Conservation (phyloP, 805 yeast species). For the Candida silvicultrix region DNA sequence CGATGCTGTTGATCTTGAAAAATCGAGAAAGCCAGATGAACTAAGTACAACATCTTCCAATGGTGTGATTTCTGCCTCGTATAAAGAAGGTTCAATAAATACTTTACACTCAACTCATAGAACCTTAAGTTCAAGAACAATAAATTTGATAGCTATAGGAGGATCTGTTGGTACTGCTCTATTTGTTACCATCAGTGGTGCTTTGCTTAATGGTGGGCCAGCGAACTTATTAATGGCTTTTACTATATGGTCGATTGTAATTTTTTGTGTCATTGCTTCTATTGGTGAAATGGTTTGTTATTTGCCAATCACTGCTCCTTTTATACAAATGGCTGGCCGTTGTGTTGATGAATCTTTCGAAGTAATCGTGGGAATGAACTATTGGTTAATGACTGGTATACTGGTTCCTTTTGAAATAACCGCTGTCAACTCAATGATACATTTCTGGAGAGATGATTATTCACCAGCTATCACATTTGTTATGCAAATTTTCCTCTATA, state of each 20-base stretch:
- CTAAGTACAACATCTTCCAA: no score
- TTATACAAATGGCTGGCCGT: slow-evolving; percentile 55
- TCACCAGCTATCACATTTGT: slow-evolving; percentile 64
- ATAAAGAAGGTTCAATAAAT: no score
- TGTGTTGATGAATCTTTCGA: slow-evolving; percentile 66
- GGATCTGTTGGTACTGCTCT: slow-evolving; percentile 62
- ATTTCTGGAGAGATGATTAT: slow-evolving; percentile 75
- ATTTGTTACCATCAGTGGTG: slow-evolving; percentile 52
- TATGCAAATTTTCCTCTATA: slow-evolving; percentile 59
- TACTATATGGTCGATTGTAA: slow-evolving; percentile 56
- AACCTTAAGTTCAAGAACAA: slow-evolving; percentile 41
- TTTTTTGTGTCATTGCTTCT: slow-evolving; percentile 53
- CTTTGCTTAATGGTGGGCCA: slow-evolving; percentile 52
- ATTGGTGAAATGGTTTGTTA: slow-evolving; percentile 62
- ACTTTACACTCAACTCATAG: slow-evolving; percentile 16
- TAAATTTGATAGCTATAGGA: slow-evolving; percentile 63
- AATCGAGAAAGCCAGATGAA: no score
- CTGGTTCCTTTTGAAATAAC: slow-evolving; percentile 60
- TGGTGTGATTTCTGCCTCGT: no score
- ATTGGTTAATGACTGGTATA: slow-evolving; percentile 49
- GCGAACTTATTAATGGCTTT: slow-evolving; percentile 48
- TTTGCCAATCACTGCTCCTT: slow-evolving; percentile 57
- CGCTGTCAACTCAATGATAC: slow-evolving; percentile 54
- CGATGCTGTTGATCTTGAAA: no score
- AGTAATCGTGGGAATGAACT: slow-evolving; percentile 62